These are phyloP conservation scores for Leishmania lainsoni DNA, from an alignment of 208 protist genomes.

Conservation along the genomic window DNA sequence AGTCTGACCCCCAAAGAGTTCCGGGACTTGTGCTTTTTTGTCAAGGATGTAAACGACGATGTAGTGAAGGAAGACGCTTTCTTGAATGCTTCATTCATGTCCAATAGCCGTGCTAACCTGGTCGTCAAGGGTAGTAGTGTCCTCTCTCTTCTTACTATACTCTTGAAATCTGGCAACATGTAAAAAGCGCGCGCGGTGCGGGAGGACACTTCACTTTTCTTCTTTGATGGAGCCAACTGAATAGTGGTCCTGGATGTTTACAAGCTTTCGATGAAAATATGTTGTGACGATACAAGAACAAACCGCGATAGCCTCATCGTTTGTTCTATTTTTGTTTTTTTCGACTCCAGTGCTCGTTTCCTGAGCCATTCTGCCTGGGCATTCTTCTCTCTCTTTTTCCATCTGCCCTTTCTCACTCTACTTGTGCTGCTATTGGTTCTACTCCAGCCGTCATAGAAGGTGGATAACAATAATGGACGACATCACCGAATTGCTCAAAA, in stretches of 20 bases:
- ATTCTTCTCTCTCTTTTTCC: neutral
- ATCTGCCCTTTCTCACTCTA: neutral
- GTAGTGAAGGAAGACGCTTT: constrained; percentile 27
- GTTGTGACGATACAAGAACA: neutral
- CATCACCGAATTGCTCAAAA: constrained; percentile 29
- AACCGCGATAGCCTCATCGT: neutral
- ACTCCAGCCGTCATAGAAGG: constrained; percentile 2
- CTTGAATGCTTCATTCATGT: constrained; percentile 24
- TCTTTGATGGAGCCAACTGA: constrained; percentile 1
- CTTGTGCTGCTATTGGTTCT: neutral
- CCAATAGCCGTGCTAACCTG: constrained; percentile 7
- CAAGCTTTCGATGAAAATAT: neutral
- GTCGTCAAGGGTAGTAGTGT: neutral
- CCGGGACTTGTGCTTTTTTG: constrained; percentile 28
- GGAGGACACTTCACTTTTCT: neutral
- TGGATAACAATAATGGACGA: constrained; percentile 22
- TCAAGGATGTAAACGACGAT: constrained; percentile 11
- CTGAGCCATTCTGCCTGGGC: neutral
- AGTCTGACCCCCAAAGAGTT: constrained; percentile 19
- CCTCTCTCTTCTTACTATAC: no score
- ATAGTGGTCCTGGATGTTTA: neutral
- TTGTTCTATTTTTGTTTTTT: neutral
- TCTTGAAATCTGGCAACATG: neutral
- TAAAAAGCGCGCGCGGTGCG: neutral
- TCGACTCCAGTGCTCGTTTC: neutral